Conservation (phyloP, 208 protist genomes). For the Polymyxa betae region DNA sequence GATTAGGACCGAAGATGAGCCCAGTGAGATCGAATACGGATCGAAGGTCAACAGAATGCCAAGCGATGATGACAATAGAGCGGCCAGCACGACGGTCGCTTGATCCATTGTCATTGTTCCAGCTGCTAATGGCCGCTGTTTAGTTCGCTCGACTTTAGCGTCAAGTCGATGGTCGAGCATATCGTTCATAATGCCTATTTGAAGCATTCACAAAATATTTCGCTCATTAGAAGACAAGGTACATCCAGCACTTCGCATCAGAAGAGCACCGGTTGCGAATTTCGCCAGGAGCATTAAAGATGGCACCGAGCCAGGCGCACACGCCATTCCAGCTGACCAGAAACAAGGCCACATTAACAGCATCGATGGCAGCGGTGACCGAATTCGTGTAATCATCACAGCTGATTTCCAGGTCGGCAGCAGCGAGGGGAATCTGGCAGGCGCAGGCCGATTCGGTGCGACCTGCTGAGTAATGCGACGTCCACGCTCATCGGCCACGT, state of each 20-base stretch:
- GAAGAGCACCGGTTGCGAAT: not conserved
- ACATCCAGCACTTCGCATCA: not conserved
- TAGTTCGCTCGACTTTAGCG: not conserved
- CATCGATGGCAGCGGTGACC: not conserved
- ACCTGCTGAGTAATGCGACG: too few species aligned
- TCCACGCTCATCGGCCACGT: too few species aligned
- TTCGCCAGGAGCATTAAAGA: not conserved
- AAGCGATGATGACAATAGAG: not conserved
- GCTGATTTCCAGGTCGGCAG: not conserved
- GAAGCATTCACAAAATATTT: not conserved
- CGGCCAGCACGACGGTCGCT: not conserved
- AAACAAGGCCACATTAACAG: not conserved
- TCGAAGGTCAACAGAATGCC: not conserved
- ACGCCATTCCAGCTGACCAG: conserved; percentile 1
- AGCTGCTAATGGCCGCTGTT: not conserved
- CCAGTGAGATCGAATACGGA: not conserved
- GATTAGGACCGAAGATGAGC: not conserved
- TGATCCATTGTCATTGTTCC: not conserved
- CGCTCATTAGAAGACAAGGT: not conserved
- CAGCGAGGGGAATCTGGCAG: too few species aligned
- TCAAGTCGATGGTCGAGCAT: not conserved
- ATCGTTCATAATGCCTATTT: not conserved
- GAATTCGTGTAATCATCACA: not conserved
- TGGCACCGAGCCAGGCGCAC: not conserved
- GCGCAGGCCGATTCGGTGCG: too few species aligned